These are phyloP conservation scores for Hyphodiscus hymeniophilus DNA, from an alignment of 495 filamentous ascomycete species.

Conservation along the genomic window DNA sequence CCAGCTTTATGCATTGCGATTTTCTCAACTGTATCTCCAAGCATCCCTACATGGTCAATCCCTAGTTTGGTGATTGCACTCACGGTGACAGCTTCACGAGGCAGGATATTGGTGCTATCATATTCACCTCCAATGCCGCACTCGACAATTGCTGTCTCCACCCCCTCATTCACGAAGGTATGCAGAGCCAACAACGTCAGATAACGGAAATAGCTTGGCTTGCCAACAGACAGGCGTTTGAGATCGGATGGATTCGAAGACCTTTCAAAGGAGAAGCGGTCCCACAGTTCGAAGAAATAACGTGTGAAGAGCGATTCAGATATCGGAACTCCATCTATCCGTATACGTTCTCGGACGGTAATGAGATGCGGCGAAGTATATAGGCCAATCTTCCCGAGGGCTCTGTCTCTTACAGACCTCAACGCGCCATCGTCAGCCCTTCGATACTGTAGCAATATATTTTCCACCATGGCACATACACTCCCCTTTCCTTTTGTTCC, in stretches of 20 bases:
- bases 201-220: constrained; percentile 81
- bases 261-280: constrained; percentile 36
- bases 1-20: constrained; percentile 98
- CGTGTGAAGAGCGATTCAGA: constrained; percentile 41
- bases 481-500: constrained; percentile 59
- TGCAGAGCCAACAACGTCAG: constrained; percentile 88
- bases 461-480: constrained; percentile 24
- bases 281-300: constrained; percentile 64
- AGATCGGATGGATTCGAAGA: constrained; percentile 34
- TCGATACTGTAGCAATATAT: constrained; percentile 15
- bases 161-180: constrained; percentile 69
- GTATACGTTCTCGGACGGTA: constrained; percentile 55
- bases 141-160: constrained; percentile 80
- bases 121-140: constrained; percentile 92
- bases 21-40: constrained; percentile 78
- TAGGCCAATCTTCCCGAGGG: constrained; percentile 41
- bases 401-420: not conserved
- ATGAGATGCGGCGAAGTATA: constrained; percentile 63
- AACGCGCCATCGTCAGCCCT: not conserved
- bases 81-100: constrained; percentile 49
- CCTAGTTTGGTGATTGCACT: constrained; percentile 76
- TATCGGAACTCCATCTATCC: constrained; percentile 45
- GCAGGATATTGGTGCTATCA: constrained; percentile 84
- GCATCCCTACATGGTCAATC: constrained; percentile 79
- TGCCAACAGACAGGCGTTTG: constrained; percentile 3